A percentile compares a stretch with the other conserved stretches of the same genome.
These are phyloP conservation scores for Aspergillus egyptiacus DNA, from an alignment of 495 filamentous ascomycete genomes.

Conservation along the genomic window DNA sequence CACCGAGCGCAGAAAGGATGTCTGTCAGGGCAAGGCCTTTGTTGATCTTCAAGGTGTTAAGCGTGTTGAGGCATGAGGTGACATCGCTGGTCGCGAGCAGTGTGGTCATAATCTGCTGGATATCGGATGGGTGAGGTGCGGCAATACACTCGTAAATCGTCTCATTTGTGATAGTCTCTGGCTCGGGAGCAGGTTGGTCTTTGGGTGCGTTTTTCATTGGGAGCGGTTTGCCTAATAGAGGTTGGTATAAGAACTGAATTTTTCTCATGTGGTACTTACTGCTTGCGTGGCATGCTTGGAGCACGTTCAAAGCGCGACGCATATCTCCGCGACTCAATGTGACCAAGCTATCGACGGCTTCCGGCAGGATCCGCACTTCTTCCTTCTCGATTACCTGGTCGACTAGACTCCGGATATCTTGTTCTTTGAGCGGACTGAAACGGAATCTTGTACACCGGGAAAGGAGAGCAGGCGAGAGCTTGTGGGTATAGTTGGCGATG, in stretches of 20 bases:
- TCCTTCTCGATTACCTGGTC: conserved; percentile 90
- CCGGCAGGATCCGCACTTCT: conserved; percentile 69
- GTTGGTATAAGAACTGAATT: background rate
- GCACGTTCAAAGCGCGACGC: conserved; percentile 88
- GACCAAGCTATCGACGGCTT: conserved; percentile 76
- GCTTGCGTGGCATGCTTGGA: conserved; percentile 93
- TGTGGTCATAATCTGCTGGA: conserved; percentile 74
- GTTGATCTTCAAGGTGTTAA: conserved; percentile 76
- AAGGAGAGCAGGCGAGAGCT: conserved; percentile 88
- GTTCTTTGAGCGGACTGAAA: conserved; percentile 87
- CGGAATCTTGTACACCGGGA: conserved; percentile 93
- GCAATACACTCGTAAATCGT: conserved; percentile 98
- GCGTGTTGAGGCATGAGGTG: conserved; percentile 74
- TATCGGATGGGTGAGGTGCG: conserved; percentile 85
- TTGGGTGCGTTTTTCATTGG: conserved; percentile 58
- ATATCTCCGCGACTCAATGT: conserved; percentile 91
- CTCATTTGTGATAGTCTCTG: conserved; percentile 79
- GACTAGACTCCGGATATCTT: conserved; percentile 74
- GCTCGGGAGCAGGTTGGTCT: conserved; percentile 42
- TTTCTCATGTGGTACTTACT: conserved; percentile 47
- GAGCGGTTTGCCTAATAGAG: conserved; percentile 56
- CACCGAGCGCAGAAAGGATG: conserved; percentile 77
- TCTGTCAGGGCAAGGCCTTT: conserved; percentile 93
- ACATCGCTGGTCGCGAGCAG: conserved; percentile 79
- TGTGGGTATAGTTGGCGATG: conserved; percentile 99